Evolutionary conservation across 768 basidiomycete genomes (phyloP).

Genomic region (Boletus patriciae): DNA sequence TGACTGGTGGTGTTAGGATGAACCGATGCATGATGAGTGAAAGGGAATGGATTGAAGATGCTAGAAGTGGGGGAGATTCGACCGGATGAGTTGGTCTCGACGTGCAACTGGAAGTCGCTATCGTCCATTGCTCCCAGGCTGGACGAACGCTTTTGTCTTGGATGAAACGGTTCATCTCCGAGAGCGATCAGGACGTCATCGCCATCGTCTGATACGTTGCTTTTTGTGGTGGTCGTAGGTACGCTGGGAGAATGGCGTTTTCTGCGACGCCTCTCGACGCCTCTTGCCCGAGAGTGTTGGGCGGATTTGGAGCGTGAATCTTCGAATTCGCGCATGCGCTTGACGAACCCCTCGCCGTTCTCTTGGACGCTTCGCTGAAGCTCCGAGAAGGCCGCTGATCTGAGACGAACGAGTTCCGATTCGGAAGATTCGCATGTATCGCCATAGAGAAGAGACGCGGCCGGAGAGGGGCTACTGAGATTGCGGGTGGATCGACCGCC

Average conservation of each 20-base stretch:
- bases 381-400: constrained; percentile 65
- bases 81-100: constrained; percentile 11
- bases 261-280: constrained; percentile 42
- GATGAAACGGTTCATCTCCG: constrained; percentile 14
- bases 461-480: constrained; percentile 23
- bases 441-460: constrained; percentile 15
- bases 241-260: constrained; percentile 37
- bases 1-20: constrained; percentile 13
- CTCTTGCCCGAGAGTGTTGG: constrained; percentile 39
- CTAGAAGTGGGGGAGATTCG: constrained; percentile 25
- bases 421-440: constrained; percentile 26
- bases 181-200: constrained; percentile 58
- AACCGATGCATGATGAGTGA: constrained; percentile 12
- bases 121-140: constrained; percentile 49
- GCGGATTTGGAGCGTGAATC: constrained; percentile 45
- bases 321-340: constrained; percentile 75
- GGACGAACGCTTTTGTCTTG: constrained; percentile 42
- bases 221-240: constrained; percentile 19
- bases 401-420: constrained; percentile 45
- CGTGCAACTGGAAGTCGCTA: constrained; percentile 21
- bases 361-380: constrained; percentile 61
- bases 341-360: constrained; percentile 65
- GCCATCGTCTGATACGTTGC: constrained; percentile 37
- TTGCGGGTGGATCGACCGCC: constrained; percentile 9
- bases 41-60: constrained; percentile 20